A percentile compares a stretch with the other conserved stretches of the same genome.
Conservation (phyloP, 2,329 filamentous ascomycete genomes). For the Xenosphaeropsis pyriputrescens region DNA sequence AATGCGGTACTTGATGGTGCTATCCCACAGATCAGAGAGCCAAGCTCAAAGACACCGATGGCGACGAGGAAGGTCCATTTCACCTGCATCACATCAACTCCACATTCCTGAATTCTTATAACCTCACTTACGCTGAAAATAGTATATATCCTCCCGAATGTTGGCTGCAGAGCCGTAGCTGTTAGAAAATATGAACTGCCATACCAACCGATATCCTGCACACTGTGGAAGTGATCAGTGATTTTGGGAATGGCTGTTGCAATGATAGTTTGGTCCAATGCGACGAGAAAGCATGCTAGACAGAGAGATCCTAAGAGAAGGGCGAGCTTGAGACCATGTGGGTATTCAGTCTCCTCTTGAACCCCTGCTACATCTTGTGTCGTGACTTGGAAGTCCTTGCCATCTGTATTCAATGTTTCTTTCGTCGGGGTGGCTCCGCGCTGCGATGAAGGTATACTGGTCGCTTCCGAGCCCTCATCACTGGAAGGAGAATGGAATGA, state of each 20-base stretch:
- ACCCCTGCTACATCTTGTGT: background rate
- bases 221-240: conserved; percentile 17
- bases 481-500: too few relatives aligned
- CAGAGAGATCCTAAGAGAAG: conserved; percentile 10
- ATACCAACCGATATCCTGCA: conserved; percentile 16
- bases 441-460: too few relatives aligned
- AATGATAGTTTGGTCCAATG: conserved; percentile 27
- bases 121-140: too few relatives aligned
- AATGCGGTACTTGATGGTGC: conserved; percentile 19
- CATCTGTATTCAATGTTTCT: too few relatives aligned
- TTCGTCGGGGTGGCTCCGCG: too few relatives aligned
- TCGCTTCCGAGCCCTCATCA: too few relatives aligned
- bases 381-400: conserved; percentile 2
- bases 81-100: conserved; percentile 1
- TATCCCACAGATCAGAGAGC: conserved; percentile 20
- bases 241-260: conserved; percentile 37
- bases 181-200: conserved; percentile 21
- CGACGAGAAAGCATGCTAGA: conserved; percentile 12
- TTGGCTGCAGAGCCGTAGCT: conserved; percentile 12
- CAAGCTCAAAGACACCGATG: conserved; percentile 22
- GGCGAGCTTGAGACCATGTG: conserved; percentile 9
- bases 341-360: conserved; percentile 10
- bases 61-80: conserved; percentile 17
- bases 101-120: too few relatives aligned
- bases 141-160: too few relatives aligned